Conservation (phyloP, 176 grass and related monocot species). For the Aegilops sharonensis region DNA sequence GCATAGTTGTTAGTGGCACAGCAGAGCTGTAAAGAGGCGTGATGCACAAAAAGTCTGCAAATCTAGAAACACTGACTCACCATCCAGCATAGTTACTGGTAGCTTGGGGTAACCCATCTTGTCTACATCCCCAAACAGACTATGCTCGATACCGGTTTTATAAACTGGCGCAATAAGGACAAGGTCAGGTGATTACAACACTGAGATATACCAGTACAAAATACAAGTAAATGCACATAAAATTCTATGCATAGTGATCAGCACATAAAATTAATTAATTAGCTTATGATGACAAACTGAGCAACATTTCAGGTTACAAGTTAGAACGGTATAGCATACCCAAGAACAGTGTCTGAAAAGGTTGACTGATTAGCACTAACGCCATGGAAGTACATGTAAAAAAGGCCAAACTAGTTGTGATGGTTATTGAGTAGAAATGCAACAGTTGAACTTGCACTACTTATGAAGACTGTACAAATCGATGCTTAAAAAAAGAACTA, state of each 20-base stretch:
- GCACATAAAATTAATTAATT: not conserved
- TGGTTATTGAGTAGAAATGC: not conserved
- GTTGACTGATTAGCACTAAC: not conserved
- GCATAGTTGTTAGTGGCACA: not conserved
- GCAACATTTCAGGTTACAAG: not conserved
- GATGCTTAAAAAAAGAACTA: not conserved
- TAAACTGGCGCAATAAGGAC: not conserved
- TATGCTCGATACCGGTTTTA: not conserved
- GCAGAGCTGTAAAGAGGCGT: not conserved
- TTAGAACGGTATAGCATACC: not conserved
- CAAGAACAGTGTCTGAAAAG: not conserved
- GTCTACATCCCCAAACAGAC: not conserved
- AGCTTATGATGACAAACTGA: not conserved
- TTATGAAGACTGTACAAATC: not conserved
- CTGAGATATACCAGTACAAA: not conserved
- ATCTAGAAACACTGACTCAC: not conserved
- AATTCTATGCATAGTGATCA: not conserved
- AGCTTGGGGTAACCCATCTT: not conserved
- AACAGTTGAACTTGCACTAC: not conserved
- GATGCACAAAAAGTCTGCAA: not conserved
- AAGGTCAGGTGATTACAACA: not conserved
- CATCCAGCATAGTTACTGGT: not conserved
- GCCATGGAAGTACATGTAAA: not conserved
- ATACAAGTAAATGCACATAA: conserved; percentile 8
- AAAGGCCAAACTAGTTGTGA: not conserved